Evolutionary conservation across 495 filamentous ascomycete species (phyloP).

Genomic region (Hypoxylon lienhwacheense): DNA sequence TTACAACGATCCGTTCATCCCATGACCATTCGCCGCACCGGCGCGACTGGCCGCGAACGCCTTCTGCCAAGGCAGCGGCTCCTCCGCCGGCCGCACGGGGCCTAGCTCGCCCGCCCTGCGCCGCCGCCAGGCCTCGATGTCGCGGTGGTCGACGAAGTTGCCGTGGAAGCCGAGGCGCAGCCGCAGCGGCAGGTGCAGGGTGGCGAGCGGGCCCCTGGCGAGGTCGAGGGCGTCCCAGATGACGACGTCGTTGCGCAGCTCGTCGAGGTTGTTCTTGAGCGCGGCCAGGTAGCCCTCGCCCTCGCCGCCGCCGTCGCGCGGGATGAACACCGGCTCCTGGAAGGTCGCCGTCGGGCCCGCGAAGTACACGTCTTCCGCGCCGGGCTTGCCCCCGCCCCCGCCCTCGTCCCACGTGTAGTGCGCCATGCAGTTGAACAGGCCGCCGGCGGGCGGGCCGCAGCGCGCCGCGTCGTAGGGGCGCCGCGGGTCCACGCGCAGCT

Average conservation of each 20-base stretch:
- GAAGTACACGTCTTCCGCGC: constrained; percentile 48
- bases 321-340: constrained; percentile 63
- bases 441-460: constrained; percentile 52
- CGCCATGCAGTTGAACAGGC: constrained; percentile 51
- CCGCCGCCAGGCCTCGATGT: constrained; percentile 48
- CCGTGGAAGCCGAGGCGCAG: constrained; percentile 51
- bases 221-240: constrained; percentile 54
- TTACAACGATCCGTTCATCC: constrained; percentile 16
- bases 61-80: constrained; percentile 50
- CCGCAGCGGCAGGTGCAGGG: constrained; percentile 50
- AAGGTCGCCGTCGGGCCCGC: constrained; percentile 54
- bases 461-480: constrained; percentile 53
- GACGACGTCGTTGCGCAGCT: constrained; percentile 53
- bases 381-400: constrained; percentile 34
- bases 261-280: constrained; percentile 57
- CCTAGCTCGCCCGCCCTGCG: constrained; percentile 46
- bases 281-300: constrained; percentile 60
- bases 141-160: constrained; percentile 51
- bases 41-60: constrained; percentile 11
- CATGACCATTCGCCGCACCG: constrained; percentile 18
- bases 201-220: constrained; percentile 47
- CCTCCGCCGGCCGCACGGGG: constrained; percentile 43
- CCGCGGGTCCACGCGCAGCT: constrained; percentile 49
- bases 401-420: constrained; percentile 46
- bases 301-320: constrained; percentile 47